Percentiles rank a stretch among this genome's conserved stretches.
Conservation (phyloP, 257 asterid genomes). For the Osmanthus fragrans region DNA sequence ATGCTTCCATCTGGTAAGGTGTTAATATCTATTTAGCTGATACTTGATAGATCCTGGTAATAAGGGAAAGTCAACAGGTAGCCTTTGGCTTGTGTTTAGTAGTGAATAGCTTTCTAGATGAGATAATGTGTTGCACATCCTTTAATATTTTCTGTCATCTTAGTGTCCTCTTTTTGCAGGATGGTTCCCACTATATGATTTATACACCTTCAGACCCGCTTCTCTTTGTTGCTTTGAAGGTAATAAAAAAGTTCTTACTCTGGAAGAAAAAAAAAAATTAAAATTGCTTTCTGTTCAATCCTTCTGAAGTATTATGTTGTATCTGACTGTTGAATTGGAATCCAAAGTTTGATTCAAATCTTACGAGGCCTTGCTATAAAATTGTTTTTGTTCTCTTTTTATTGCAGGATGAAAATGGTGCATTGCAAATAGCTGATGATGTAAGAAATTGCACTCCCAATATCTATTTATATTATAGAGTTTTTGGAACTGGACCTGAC, state of each 20-base stretch:
- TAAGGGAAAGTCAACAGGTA: not conserved
- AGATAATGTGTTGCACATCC: not conserved
- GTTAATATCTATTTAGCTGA: slow-evolving; percentile 7
- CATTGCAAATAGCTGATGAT: slow-evolving; percentile 82
- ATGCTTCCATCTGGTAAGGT: slow-evolving; percentile 86
- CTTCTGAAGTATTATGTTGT: slow-evolving; percentile 4
- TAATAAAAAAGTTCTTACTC: slow-evolving; percentile 27
- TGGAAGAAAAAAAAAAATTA: not conserved
- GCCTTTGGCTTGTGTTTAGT: slow-evolving; percentile 10
- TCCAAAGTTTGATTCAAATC: not conserved
- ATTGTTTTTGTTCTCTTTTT: not conserved
- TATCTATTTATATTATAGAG: too few species aligned
- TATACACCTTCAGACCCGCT: slow-evolving; percentile 99
- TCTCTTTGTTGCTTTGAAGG: slow-evolving; percentile 90
- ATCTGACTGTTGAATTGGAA: slow-evolving; percentile 7
- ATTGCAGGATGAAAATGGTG: slow-evolving; percentile 60
- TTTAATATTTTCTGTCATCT: slow-evolving; percentile 20
- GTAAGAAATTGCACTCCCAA: slow-evolving; percentile 47
- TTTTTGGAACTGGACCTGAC: not conserved
- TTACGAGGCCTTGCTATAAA: not conserved
- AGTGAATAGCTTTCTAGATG: not conserved
- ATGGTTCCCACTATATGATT: slow-evolving; percentile 96
- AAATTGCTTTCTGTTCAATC: not conserved
- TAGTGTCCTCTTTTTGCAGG: slow-evolving; percentile 53
- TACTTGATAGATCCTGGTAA: not conserved